Evolutionary conservation across 495 filamentous ascomycete species (phyloP).

Genomic region (Xylaria intraflava): DNA sequence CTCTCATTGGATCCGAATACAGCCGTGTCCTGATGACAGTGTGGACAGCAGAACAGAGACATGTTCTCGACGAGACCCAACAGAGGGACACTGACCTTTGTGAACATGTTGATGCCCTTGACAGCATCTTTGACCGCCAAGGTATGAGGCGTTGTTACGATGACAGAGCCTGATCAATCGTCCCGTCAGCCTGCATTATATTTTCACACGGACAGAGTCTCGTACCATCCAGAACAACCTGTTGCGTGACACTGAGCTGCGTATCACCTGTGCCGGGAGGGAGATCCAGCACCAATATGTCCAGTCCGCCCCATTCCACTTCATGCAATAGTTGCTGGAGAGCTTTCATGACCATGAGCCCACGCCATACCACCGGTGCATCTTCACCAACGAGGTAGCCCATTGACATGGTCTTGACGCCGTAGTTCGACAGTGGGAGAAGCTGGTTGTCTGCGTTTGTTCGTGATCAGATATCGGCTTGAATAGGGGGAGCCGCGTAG

Average conservation of each 20-base stretch:
- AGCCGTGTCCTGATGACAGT: constrained; percentile 63
- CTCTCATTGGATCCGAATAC: constrained; percentile 63
- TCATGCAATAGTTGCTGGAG: constrained; percentile 91
- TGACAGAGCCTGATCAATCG: constrained; percentile 56
- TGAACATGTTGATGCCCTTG: constrained; percentile 86
- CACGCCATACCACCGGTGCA: constrained; percentile 88
- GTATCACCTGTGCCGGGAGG: constrained; percentile 94
- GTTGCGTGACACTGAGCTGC: constrained; percentile 88
- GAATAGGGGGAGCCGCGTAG: not conserved
- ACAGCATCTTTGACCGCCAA: constrained; percentile 83
- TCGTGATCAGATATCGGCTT: not conserved
- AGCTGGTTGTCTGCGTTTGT: constrained; percentile 61
- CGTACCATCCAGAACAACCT: constrained; percentile 71
- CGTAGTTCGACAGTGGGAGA: constrained; percentile 87
- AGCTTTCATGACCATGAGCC: constrained; percentile 96
- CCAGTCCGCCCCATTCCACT: constrained; percentile 79
- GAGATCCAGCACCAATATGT: constrained; percentile 83
- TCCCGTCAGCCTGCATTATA: not conserved
- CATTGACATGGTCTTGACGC: constrained; percentile 97
- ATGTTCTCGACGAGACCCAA: constrained; percentile 97
- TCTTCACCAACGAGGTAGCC: constrained; percentile 79
- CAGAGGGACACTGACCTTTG: constrained; percentile 65
- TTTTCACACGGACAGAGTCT: not conserved
- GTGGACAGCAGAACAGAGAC: constrained; percentile 76
- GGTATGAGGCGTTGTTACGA: constrained; percentile 90